Conservation (phyloP, 148 eudicot species). For the Linanthus parryae region DNA sequence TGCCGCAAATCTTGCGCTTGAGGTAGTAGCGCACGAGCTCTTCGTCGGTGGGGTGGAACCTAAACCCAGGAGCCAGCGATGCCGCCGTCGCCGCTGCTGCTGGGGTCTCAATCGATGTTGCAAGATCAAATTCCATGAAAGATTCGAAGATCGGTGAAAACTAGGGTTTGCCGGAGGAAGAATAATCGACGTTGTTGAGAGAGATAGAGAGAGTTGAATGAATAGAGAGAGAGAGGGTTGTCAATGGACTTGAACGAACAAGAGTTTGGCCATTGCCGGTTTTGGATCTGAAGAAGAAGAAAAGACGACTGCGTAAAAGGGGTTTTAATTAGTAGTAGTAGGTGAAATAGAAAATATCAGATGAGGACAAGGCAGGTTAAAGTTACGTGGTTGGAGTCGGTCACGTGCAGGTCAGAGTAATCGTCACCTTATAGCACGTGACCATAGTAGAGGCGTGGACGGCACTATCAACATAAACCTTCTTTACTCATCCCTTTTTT, state of each 20-base stretch:
- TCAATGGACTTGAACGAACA: background rate
- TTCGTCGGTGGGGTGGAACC: conserved; percentile 84
- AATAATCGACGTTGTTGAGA: background rate
- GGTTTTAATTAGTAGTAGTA: no score
- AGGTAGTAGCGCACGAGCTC: conserved; percentile 64
- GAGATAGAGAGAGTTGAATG: conserved; percentile 5
- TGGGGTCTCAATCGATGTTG: background rate
- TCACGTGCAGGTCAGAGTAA: no score
- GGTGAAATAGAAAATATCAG: no score
- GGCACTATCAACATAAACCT: no score
- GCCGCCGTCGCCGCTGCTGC: conserved; percentile 3
- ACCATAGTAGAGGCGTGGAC: no score
- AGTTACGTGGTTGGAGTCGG: no score
- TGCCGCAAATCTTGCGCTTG: conserved; percentile 50
- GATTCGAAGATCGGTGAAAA: background rate
- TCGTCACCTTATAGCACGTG: no score
- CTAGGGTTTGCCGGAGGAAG: no score
- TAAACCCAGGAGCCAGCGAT: conserved; percentile 62
- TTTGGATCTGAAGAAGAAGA: no score
- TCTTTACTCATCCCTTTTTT: no score
- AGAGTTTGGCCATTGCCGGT: conserved; percentile 7
- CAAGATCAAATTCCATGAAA: conserved; percentile 5
- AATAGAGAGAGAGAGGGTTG: conserved; percentile 1
- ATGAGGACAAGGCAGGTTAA: no score
- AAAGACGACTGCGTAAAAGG: no score